Evolutionary conservation across 2,329 filamentous ascomycete species (phyloP), one percentile per base, ranked within the genome.

Genomic region (Colletotrichum sp.): DNA sequence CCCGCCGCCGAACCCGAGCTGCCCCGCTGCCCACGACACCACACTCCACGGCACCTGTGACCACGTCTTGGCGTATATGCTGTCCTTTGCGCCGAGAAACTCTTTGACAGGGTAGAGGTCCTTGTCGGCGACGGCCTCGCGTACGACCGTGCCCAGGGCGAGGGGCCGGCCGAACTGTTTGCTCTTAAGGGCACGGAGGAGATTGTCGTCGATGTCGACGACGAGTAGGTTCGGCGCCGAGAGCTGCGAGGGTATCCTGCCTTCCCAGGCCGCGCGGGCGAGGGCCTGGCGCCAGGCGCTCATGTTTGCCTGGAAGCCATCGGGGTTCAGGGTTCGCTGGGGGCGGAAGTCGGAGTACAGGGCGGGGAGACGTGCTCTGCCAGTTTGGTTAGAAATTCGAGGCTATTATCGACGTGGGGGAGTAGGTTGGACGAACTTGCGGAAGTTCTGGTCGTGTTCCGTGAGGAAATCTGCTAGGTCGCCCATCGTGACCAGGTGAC

Each of bases 321-420:
- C 95, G 2, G 95, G 95, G 81, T 98, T 98, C 26, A 94, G 91
- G 52, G 90, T 91, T 79, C 90, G 90, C 79, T 96, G 95, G 7
- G 91, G 85, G 48, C 92, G 89, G 81, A 98, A 98, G 83, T 98
- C 96, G 63, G 95, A 96, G 86, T 97, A 98, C 61, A 98, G 92
- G 7, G 95, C 96, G 14, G 95, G 93, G 14, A 98, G 89, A 65
- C 96, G 94, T 77, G 93, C 90, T 86, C 93, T 95, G 78, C 43
- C 10, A 52, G 43, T 21, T 0, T 83, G 84, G 43, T 52, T 24
- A 52, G n/a, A 24, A 48, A n/a, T n/a, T n/a, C n/a, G n/a, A n/a
- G n/a, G 55, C 14, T 30, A 58, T 30, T 14, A 26, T 58, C 12
- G 2, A 3, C 8, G 16, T 34, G 14, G 43, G n/a, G 4, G 0